Conservation (phyloP, 805 yeast species). For the Sugiyamaella marilandica region DNA sequence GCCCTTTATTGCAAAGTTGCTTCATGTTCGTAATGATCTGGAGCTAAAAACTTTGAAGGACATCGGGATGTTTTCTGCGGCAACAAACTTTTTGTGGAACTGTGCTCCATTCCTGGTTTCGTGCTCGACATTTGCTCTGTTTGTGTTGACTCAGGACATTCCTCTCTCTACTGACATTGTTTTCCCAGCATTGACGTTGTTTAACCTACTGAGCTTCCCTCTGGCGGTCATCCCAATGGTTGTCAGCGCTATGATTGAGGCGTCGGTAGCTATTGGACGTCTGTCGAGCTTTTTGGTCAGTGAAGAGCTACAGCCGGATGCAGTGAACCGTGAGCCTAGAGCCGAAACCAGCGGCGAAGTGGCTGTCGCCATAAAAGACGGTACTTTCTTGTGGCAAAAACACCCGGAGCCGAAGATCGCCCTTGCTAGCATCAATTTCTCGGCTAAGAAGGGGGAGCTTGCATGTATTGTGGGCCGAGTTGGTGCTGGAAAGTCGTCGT, state of each 20-base stretch:
- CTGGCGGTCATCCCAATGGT: slow-evolving; percentile 89
- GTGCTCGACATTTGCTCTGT: slow-evolving; percentile 84
- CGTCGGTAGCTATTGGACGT: slow-evolving; percentile 56
- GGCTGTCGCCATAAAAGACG: slow-evolving; percentile 36
- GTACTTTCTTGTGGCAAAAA: slow-evolving; percentile 54
- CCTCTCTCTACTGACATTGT: slow-evolving; percentile 89
- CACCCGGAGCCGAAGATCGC: slow-evolving; percentile 50
- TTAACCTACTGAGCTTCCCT: slow-evolving; percentile 84
- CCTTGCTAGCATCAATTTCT: slow-evolving; percentile 59
- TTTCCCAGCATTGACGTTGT: slow-evolving; percentile 55
- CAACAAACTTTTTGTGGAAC: slow-evolving; percentile 79
- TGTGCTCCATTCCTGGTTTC: slow-evolving; percentile 90
- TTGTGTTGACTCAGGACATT: slow-evolving; percentile 53
- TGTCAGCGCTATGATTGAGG: slow-evolving; percentile 78
- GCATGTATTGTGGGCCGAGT: slow-evolving; percentile 87
- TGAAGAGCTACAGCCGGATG: slow-evolving; percentile 74
- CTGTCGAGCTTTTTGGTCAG: slow-evolving; percentile 65
- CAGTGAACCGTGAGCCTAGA: slow-evolving; percentile 46
- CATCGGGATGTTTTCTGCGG: slow-evolving; percentile 72
- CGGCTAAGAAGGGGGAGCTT: slow-evolving; percentile 72
- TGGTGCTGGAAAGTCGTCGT: slow-evolving; percentile 84
- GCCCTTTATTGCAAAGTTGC: slow-evolving; percentile 57
- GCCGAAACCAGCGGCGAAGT: slow-evolving; percentile 67
- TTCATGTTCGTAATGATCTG: slow-evolving; percentile 51
- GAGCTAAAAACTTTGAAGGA: slow-evolving; percentile 72